Evolutionary conservation across 2,329 filamentous ascomycete genomes (phyloP), one percentile per base, ranked within the genome.

Genomic region (Neopestalotiopsis clavispora): DNA sequence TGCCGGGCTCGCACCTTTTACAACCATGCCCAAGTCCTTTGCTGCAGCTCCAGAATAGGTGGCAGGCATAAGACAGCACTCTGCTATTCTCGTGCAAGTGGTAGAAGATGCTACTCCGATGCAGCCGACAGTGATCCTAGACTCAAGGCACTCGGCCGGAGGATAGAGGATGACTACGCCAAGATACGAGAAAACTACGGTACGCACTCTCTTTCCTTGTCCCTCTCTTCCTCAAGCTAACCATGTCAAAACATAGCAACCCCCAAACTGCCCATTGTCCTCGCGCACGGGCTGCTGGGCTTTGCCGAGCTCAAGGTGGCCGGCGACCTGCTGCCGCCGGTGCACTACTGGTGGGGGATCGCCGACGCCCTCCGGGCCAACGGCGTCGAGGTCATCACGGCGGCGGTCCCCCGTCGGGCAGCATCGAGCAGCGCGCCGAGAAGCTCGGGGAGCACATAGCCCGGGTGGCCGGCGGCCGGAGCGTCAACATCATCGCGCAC

Each of bases 401-500:
- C 89, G n/a, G 80, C 85, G 1, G 89, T 92, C 89, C 90, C 4
- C 85, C 90, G 12, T 88, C 87, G 3, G 85, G 85, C 49, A 88
- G 84, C 68, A 91, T 92, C 75, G 85, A 88, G 77, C 83, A 86
- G 70, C 86, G 89, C 67, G 89, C 90, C 32, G 83, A 84, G 69
- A 84, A 84, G 73, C 84, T 92, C n/a, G 84, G 84, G 40, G 75
- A 80, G 71, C 84, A 87, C 71, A 90, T 91, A 69, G 83, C 83
- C 62, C 74, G 78, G 28, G 80, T 78, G 10, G 83, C 85, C 1
- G 73, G 78, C 28, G 83, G 83, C 20, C 82, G 80, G 70, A 88
- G 90, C 65, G 93, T 97, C 72, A 94, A 93, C 76, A 92, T 97
- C 69, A 85, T 94, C 23, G 89, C 89, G 56, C 92, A 94, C 80